Conservation (phyloP, 768 basidiomycete species). For the Leucocoprinus birnbaumii region DNA sequence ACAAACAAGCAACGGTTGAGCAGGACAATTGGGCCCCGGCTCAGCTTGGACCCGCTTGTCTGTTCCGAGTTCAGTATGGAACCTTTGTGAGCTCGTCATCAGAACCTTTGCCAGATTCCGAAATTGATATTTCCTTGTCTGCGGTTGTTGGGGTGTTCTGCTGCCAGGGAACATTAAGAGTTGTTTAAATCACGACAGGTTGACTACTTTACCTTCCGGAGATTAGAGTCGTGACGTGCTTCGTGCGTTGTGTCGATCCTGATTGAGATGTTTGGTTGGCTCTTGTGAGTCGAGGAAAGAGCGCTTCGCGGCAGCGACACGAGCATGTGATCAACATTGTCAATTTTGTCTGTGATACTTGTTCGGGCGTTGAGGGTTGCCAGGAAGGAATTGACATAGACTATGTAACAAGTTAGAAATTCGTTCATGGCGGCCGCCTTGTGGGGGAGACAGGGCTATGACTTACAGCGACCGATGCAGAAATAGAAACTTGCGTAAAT, state of each 20-base stretch:
- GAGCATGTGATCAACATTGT: constrained; percentile 29
- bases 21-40: background rate
- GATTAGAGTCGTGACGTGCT: constrained; percentile 5
- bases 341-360: constrained; percentile 27
- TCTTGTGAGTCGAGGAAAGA: constrained; percentile 16
- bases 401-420: constrained; percentile 16
- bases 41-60: too few relatives aligned
- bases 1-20: too few relatives aligned
- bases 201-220: background rate
- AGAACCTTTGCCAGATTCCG: background rate
- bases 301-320: constrained; percentile 27
- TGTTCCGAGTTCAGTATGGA: background rate
- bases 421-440: background rate
- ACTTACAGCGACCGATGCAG: constrained; percentile 45
- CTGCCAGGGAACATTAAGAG: background rate
- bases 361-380: constrained; percentile 49
- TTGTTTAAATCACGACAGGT: background rate
- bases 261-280: constrained; percentile 28
- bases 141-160: background rate
- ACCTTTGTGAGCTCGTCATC: background rate
- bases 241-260: constrained; percentile 31
- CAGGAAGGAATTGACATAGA: constrained; percentile 52
- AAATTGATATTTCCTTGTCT: background rate
- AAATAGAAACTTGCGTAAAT: constrained; percentile 53
- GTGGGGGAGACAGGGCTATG: background rate